Base-by-base conservation (phyloP, 1,284 basidiomycete species). In the Trichosporon faecale region DNA sequence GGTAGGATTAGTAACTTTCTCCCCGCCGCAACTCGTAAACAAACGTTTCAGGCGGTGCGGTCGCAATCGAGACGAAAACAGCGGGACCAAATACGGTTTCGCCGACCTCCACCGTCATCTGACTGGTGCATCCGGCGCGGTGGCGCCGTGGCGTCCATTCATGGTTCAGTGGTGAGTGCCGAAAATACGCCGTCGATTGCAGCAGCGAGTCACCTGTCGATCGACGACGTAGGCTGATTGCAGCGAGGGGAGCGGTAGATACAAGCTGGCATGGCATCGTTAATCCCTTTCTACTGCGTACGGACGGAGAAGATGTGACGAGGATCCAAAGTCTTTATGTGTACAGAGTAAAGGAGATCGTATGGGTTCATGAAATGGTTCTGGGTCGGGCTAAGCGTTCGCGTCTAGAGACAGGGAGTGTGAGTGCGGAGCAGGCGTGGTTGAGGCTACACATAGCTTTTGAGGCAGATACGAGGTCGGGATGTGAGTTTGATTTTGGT, bases 41-140 rank as follows among this genome's bases (percentile, higher is more conserved):
- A 61, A 61, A 29, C 27, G 57, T 61, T 61, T 61, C 57, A 61
- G 57, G 57, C 57, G 27, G 57, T 61, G 57, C 57, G 16, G 16
- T 4, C 7, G 57, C 57, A 29, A 61, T 61, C 57, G 57, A 61
- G 57, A 61, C 18, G 27, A 61, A 61, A 61, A 61, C 57, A 61
- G 57, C 57, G 57, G 57, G 18, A 61, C 57, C 57, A 61, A 61
- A 31, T n/a, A 27, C 27, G 27, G 49, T 52, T 52, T 52, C 21
- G 49, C 21, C 25, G 49, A 4, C 49, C 18, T 23, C 23, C 9
- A 18, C n/a, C 21, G 49, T 23, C 9, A 23, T 52, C 49, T 52
- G 21, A 52, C 49, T 52, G 49, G 49, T 21, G 21, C 49, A 52
- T 2, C 18, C 7, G 11, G 21, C 8, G 8, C 21, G 25, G 49